Conservation (phyloP, 2,329 filamentous ascomycete genomes). For the Colletotrichum scovillei region DNA sequence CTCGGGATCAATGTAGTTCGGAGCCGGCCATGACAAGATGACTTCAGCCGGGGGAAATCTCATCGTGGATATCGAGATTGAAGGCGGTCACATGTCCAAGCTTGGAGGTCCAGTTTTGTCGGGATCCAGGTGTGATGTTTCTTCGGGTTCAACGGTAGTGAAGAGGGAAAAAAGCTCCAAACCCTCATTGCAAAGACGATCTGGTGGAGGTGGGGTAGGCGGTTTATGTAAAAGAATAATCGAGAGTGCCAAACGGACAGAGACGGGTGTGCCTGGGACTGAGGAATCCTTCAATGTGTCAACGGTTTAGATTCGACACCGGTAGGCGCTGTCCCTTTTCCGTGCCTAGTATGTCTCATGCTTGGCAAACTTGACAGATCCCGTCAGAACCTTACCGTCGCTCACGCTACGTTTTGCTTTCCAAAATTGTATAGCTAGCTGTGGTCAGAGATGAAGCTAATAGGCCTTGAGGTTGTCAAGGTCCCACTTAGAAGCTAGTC, state of each 20-base stretch:
- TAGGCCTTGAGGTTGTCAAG: background rate
- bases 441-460: background rate
- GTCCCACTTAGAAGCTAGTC: background rate
- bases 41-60: slow-evolving; percentile 50
- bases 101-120: too few species aligned
- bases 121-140: background rate
- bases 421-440: background rate
- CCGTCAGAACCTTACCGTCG: background rate
- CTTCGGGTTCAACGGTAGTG: background rate
- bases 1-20: slow-evolving; percentile 51
- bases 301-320: background rate
- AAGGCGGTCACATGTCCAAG: background rate
- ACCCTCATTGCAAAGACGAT: background rate
- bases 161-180: background rate
- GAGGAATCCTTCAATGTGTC: background rate
- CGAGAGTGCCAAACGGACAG: background rate
- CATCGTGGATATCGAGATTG: slow-evolving; percentile 39
- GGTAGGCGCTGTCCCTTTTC: background rate
- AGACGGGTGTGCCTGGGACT: background rate
- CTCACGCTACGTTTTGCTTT: background rate
- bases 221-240: background rate
- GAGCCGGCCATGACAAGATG: slow-evolving; percentile 49
- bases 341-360: background rate
- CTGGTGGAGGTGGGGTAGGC: background rate
- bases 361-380: background rate